Evolutionary conservation across 345 rosid genomes (phyloP).

Genomic region (Populus deltoides): DNA sequence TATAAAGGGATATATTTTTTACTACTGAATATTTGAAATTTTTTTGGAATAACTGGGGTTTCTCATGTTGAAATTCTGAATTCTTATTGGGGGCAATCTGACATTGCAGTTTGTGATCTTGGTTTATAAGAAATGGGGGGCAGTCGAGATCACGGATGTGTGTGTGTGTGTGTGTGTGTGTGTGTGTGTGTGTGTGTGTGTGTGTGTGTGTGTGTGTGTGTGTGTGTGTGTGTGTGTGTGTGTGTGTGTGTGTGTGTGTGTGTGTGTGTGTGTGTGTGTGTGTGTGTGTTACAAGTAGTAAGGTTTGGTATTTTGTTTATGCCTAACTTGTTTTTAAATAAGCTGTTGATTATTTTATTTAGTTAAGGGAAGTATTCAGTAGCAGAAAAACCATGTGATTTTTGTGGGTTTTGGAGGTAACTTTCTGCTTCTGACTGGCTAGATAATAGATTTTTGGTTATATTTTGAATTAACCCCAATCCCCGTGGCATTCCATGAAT

Average conservation of each 20-base stretch:
- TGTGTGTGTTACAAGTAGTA: background rate
- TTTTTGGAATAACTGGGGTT: too few species aligned
- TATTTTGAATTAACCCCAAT: background rate
- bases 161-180: too few species aligned
- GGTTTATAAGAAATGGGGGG: background rate
- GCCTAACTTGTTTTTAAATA: background rate
- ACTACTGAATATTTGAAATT: background rate
- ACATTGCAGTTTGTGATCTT: background rate
- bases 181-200: too few species aligned
- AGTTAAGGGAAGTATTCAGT: background rate
- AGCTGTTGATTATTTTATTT: too few species aligned
- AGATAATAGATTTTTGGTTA: background rate
- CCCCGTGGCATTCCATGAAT: background rate
- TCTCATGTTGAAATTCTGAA: background rate
- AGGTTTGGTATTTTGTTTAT: background rate
- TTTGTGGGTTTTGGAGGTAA: background rate
- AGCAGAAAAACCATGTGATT: background rate
- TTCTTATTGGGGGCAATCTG: background rate
- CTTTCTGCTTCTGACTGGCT: background rate
- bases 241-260: too few species aligned
- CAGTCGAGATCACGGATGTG: background rate
- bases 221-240: too few species aligned
- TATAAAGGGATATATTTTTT: background rate
- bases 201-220: too few species aligned
- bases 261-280: too few species aligned